A percentile compares a stretch with the other conserved stretches of the same genome.
These are phyloP conservation scores for Sarocladium oryzae DNA, from an alignment of 2,329 filamentous ascomycete genomes.

Conservation along the genomic window DNA sequence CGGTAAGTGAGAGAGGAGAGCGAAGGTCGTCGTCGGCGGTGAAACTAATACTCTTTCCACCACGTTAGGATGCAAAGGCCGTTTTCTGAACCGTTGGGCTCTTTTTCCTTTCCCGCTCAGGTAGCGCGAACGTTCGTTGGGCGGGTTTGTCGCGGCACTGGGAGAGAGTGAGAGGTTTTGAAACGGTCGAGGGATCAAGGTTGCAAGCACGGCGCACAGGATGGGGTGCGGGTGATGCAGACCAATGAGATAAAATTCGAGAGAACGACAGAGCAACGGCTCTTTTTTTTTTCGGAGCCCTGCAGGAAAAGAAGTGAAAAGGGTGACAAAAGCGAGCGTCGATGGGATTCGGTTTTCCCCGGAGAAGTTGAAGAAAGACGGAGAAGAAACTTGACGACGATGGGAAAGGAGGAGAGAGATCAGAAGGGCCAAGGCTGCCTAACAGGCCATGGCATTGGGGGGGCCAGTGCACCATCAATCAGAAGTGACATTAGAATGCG, in stretches of 20 bases:
- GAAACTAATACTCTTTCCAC: not conserved
- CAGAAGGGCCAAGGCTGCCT: not conserved
- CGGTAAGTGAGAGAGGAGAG: not conserved
- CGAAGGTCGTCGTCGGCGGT: not conserved
- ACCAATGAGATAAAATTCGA: not conserved
- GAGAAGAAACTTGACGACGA: not conserved
- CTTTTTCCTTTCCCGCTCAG: no score
- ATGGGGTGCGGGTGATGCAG: no score
- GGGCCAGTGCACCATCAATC: not conserved
- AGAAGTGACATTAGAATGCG: not conserved
- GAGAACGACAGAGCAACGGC: not conserved
- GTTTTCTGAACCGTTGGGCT: not conserved
- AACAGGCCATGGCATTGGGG: no score
- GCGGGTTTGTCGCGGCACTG: not conserved
- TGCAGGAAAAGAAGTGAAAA: not conserved
- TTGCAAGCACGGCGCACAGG: no score
- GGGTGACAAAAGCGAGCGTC: conserved; percentile 6
- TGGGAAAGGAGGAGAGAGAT: not conserved
- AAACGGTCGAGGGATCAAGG: not conserved
- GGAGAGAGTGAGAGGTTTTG: not conserved
- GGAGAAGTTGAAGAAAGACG: not conserved
- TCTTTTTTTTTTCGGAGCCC: no score
- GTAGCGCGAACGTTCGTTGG: not conserved
- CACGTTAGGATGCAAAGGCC: not conserved
- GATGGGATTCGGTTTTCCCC: not conserved